phyloP scores from a whole-genome alignment of 345 rosid genomes.

The Ceriops decandra region DNA sequence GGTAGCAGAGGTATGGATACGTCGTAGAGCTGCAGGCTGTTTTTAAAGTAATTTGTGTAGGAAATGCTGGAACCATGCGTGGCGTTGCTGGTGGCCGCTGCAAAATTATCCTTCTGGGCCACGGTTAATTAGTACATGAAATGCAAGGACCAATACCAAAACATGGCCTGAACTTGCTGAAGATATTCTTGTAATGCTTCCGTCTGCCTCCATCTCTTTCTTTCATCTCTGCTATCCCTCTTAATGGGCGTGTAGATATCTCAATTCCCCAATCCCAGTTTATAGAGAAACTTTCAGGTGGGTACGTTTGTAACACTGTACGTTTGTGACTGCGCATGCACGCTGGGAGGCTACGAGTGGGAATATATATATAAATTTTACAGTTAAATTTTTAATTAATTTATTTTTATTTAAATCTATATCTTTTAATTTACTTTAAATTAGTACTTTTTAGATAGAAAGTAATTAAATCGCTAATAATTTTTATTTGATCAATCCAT shows the following conservation, averaged over 20 bases:
- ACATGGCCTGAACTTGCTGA: not conserved
- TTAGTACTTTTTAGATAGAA: too few species aligned
- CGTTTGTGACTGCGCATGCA: not conserved
- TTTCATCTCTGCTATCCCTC: not conserved
- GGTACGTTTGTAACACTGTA: not conserved
- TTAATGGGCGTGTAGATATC: not conserved
- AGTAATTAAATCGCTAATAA: too few species aligned
- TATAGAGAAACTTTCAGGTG: not conserved
- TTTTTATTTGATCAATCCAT: too few species aligned
- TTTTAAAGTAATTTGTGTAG: slow-evolving; percentile 23
- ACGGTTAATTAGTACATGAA: not conserved
- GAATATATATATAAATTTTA: too few species aligned
- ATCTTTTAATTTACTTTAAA: too few species aligned
- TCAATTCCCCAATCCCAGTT: not conserved
- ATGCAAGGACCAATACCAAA: not conserved
- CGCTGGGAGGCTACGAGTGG: too few species aligned
- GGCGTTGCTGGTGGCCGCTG: not conserved
- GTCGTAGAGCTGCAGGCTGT: slow-evolving; percentile 31
- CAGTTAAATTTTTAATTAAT: too few species aligned
- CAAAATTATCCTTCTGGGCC: not conserved
- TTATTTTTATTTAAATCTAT: too few species aligned
- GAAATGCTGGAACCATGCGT: not conserved
- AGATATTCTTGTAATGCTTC: not conserved
- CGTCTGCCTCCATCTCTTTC: not conserved
- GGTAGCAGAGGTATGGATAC: slow-evolving; percentile 33